phyloP scores from a whole-genome alignment of 768 basidiomycete species.

The Galerina marginata region DNA sequence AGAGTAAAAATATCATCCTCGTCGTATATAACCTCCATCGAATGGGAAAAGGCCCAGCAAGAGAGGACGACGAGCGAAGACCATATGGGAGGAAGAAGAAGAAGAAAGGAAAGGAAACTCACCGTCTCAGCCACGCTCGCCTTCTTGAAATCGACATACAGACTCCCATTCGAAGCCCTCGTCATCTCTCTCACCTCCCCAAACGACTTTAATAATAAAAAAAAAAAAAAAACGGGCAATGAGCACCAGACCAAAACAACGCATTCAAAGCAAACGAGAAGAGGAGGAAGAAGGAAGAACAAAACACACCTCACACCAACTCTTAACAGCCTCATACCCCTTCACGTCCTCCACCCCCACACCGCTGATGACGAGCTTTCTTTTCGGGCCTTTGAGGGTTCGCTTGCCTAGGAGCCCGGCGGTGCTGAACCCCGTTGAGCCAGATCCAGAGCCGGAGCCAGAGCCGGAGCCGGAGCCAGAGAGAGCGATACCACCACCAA shows the following conservation, averaged over 20 bases:
- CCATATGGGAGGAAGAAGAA: no score
- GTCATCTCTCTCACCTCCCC: constrained; percentile 39
- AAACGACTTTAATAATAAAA: no score
- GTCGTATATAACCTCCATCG: background rate
- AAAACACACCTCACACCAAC: constrained; percentile 39
- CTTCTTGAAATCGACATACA: constrained; percentile 43
- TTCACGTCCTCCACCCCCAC: constrained; percentile 30
- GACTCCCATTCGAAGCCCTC: constrained; percentile 28
- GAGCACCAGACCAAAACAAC: background rate
- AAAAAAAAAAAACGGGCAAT: no score
- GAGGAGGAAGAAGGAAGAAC: no score
- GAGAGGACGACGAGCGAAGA: background rate
- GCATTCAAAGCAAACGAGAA: background rate
- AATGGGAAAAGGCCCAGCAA: no score
- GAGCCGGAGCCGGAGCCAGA: background rate
- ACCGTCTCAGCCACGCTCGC: constrained; percentile 44
- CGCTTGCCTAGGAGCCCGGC: constrained; percentile 1
- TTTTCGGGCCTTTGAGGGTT: constrained; percentile 23
- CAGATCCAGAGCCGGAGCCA: background rate
- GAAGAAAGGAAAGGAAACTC: constrained; percentile 21
- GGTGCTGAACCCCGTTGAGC: background rate
- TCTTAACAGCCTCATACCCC: constrained; percentile 35
- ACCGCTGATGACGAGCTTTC: constrained; percentile 39
- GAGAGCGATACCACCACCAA: background rate
- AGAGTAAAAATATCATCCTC: background rate